These are phyloP conservation scores for Ricinus communis DNA, from an alignment of 345 rosid genomes.

Conservation along the genomic window DNA sequence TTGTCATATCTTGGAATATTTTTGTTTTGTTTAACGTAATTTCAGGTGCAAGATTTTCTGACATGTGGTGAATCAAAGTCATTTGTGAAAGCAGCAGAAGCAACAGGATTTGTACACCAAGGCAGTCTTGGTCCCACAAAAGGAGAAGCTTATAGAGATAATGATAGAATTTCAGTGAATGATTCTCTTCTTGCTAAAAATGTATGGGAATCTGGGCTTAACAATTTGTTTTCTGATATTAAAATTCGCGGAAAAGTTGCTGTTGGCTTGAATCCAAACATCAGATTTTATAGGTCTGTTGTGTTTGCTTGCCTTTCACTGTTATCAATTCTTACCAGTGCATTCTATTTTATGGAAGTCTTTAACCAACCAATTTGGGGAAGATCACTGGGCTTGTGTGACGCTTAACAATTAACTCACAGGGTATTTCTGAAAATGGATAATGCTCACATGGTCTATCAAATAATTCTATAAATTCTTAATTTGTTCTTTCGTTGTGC, in stretches of 20 bases:
- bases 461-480: no score
- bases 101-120: slow-evolving; percentile 79
- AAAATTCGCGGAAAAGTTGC: slow-evolving; percentile 76
- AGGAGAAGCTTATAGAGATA: slow-evolving; percentile 93
- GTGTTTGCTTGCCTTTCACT: no score
- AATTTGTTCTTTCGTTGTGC: no score
- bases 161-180: slow-evolving; percentile 66
- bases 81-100: slow-evolving; percentile 65
- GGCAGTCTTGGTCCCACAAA: slow-evolving; percentile 89
- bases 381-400: no score
- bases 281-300: slow-evolving; percentile 75
- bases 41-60: slow-evolving; percentile 73
- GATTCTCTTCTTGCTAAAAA: slow-evolving; percentile 66
- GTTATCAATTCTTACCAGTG: no score
- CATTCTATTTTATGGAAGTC: no score
- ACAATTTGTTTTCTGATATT: slow-evolving; percentile 57
- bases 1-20: no score
- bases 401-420: no score
- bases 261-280: slow-evolving; percentile 85
- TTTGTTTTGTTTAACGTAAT: no score
- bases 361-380: no score
- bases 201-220: slow-evolving; percentile 76
- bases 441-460: no score
- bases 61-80: slow-evolving; percentile 64
- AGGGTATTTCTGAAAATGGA: no score